These are phyloP conservation scores for Penicillium coprophilum DNA, from an alignment of 495 filamentous ascomycete species.

Conservation along the genomic window DNA sequence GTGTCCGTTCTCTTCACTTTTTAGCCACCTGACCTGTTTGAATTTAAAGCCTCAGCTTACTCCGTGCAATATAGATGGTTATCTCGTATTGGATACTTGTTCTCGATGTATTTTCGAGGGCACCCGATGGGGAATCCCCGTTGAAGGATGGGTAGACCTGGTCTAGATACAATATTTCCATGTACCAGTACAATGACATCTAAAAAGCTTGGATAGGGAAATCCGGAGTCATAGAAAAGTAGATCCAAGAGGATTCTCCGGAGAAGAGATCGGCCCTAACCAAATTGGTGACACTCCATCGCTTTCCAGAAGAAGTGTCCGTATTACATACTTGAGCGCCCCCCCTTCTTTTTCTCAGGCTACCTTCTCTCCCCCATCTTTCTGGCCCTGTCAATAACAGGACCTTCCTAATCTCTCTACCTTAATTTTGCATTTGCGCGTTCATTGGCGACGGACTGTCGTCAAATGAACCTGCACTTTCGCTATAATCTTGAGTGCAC, in stretches of 20 bases:
- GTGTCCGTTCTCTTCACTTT: slow-evolving; percentile 4
- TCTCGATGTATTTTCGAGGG: neutral
- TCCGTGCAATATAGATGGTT: too few species aligned
- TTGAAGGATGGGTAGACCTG: neutral
- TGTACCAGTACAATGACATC: neutral
- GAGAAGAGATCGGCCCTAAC: slow-evolving; percentile 35
- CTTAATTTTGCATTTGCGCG: slow-evolving; percentile 42
- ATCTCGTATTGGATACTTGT: slow-evolving; percentile 2
- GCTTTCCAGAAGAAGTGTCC: slow-evolving; percentile 28
- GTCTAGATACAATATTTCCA: neutral
- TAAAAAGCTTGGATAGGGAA: neutral
- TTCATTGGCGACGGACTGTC: slow-evolving; percentile 56
- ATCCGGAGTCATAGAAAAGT: neutral
- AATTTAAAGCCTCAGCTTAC: neutral
- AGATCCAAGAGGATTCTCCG: slow-evolving; percentile 26
- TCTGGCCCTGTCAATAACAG: slow-evolving; percentile 8
- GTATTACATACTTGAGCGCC: slow-evolving; percentile 8
- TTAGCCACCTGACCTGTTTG: slow-evolving; percentile 19
- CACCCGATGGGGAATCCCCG: neutral
- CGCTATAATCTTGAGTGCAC: slow-evolving; percentile 46
- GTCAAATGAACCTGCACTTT: slow-evolving; percentile 67
- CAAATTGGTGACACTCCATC: slow-evolving; percentile 27
- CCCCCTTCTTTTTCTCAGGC: slow-evolving; percentile 12
- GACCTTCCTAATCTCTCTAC: too few species aligned
- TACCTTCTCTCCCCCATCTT: neutral